Evolutionary conservation across 495 filamentous ascomycete species (phyloP).

Genomic region (Penicillium flavigenum): DNA sequence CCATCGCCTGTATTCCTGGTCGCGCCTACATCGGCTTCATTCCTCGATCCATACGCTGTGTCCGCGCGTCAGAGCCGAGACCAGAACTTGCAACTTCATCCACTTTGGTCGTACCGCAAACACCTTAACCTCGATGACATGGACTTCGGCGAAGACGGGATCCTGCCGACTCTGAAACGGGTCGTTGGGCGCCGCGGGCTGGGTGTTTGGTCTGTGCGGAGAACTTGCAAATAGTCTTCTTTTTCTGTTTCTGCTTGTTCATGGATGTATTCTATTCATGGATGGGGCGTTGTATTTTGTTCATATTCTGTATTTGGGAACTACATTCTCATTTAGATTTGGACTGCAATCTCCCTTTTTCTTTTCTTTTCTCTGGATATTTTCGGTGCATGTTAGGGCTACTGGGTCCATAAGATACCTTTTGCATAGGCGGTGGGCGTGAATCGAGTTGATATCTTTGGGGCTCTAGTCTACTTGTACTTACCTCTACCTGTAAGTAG

Average conservation of each 20-base stretch:
- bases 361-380: slow-evolving; percentile 11
- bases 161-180: slow-evolving; percentile 68
- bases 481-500: neutral
- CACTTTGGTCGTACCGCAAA: slow-evolving; percentile 68
- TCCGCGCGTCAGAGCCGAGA: slow-evolving; percentile 3
- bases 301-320: neutral
- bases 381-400: neutral
- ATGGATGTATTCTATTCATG: neutral
- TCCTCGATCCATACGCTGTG: slow-evolving; percentile 63
- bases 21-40: slow-evolving; percentile 67
- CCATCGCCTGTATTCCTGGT: slow-evolving; percentile 55
- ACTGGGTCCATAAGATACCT: slow-evolving; percentile 4
- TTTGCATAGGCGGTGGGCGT: slow-evolving; percentile 16
- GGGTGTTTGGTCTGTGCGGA: slow-evolving; percentile 68
- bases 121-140: slow-evolving; percentile 93
- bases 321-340: neutral
- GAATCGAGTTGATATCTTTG: slow-evolving; percentile 2
- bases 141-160: slow-evolving; percentile 81
- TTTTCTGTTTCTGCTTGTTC: neutral
- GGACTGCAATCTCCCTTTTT: slow-evolving; percentile 2
- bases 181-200: slow-evolving; percentile 81
- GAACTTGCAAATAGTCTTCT: slow-evolving; percentile 21
- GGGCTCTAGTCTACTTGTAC: slow-evolving; percentile 1
- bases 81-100: slow-evolving; percentile 44
- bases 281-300: neutral